phyloP scores from a whole-genome alignment of 805 yeast genomes.

The Candida ovalis region DNA sequence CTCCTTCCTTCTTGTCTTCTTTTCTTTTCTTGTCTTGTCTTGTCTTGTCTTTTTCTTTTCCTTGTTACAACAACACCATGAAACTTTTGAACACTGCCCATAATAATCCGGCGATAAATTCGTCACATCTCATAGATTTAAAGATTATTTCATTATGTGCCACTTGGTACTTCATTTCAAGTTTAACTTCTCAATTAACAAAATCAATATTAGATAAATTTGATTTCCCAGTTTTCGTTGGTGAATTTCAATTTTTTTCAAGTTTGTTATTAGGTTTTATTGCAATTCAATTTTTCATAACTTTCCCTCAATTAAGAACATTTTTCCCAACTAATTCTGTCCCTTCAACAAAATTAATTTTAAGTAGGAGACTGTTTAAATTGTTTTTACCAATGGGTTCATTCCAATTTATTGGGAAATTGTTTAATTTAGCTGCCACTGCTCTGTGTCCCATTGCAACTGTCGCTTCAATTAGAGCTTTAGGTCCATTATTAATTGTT shows the following conservation, averaged over 20 bases:
- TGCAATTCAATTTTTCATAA: slow-evolving; percentile 9
- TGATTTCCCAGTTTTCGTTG: slow-evolving; percentile 59
- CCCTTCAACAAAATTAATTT: slow-evolving; percentile 33
- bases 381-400: slow-evolving; percentile 60
- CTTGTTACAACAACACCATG: too few relatives aligned
- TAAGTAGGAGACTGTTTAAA: slow-evolving; percentile 39
- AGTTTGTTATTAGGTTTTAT: slow-evolving; percentile 35
- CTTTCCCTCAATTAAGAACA: slow-evolving; percentile 8
- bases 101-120: not conserved
- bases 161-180: slow-evolving; percentile 59
- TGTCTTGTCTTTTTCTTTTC: too few relatives aligned
- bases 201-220: slow-evolving; percentile 51
- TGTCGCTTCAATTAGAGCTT: slow-evolving; percentile 65
- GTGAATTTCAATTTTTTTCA: slow-evolving; percentile 58
- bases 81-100: not conserved
- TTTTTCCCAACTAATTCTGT: slow-evolving; percentile 53
- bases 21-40: too few relatives aligned
- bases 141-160: slow-evolving; percentile 43
- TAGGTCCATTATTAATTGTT: slow-evolving; percentile 61
- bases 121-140: slow-evolving; percentile 28
- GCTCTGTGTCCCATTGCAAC: slow-evolving; percentile 64
- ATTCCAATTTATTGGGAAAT: slow-evolving; percentile 63
- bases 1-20: too few relatives aligned
- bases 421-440: slow-evolving; percentile 60
- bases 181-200: slow-evolving; percentile 62